Evolutionary conservation across 2,329 filamentous ascomycete genomes (phyloP).

Genomic region (Clonostachys chloroleuca): DNA sequence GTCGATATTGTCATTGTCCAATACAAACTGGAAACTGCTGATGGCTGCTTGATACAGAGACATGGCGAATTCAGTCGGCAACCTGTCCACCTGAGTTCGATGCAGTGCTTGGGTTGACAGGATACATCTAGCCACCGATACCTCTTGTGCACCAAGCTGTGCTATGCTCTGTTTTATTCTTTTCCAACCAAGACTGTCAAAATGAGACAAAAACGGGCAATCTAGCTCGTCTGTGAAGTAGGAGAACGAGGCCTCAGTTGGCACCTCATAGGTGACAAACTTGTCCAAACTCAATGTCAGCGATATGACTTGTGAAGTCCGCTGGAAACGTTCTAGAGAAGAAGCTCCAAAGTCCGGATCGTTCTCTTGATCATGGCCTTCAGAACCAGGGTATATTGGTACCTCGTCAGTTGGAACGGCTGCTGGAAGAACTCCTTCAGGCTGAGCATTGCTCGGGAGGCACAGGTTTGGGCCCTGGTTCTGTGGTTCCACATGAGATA

Average conservation of each 20-base stretch:
- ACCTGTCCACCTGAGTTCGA: constrained; percentile 2
- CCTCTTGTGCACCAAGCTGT: neutral
- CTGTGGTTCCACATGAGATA: too few relatives aligned
- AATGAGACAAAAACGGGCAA: constrained; percentile 4
- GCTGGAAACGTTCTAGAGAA: neutral
- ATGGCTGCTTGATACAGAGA: constrained; percentile 1
- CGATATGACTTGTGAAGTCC: neutral
- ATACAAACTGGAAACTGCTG: constrained; percentile 1
- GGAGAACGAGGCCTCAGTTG: constrained; percentile 1
- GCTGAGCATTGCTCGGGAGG: too few relatives aligned
- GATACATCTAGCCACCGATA: neutral
- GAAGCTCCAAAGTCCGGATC: too few relatives aligned
- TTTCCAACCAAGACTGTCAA: constrained; percentile 3
- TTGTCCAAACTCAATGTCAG: constrained; percentile 1
- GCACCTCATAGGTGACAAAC: constrained; percentile 1
- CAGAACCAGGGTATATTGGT: too few relatives aligned
- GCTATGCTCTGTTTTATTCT: constrained; percentile 2
- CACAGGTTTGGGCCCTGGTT: too few relatives aligned
- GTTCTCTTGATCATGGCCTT: too few relatives aligned
- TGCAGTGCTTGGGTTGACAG: neutral
- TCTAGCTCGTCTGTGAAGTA: constrained; percentile 4
- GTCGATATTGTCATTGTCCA: constrained; percentile 1
- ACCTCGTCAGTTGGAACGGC: too few relatives aligned
- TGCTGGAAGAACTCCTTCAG: too few relatives aligned
- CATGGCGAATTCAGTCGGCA: constrained; percentile 3